Evolutionary conservation across 371 early-diverging fungal genomes (phyloP).

Genomic region (Dinochytrium kinnereticum): DNA sequence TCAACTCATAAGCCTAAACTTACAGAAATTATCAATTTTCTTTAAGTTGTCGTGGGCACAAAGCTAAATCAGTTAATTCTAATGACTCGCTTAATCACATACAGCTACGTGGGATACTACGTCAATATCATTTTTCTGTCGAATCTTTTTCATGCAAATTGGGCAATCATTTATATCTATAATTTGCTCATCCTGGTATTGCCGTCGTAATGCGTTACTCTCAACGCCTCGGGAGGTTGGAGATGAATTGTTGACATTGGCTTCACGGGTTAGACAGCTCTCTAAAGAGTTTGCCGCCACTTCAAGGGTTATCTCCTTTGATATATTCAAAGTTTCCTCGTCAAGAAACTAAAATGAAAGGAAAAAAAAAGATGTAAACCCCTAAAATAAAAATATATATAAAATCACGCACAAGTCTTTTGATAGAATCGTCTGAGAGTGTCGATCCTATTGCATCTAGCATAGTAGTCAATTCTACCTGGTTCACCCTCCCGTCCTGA

Average conservation of each 20-base stretch:
- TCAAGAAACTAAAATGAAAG: conserved; percentile 50
- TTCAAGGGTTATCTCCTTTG: conserved; percentile 66
- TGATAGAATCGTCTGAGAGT: conserved; percentile 70
- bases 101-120: conserved; percentile 81
- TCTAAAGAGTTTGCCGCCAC: conserved; percentile 73
- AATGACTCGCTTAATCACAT: conserved; percentile 66
- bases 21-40: conserved; percentile 35
- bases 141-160: conserved; percentile 70
- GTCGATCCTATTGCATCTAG: conserved; percentile 77
- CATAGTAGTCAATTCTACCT: conserved; percentile 74
- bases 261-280: conserved; percentile 35
- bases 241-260: too few relatives aligned
- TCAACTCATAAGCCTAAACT: not conserved
- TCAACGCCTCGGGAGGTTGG: not conserved
- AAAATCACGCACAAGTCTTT: conserved; percentile 36
- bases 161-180: conserved; percentile 72
- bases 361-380: conserved; percentile 35
- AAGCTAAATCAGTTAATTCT: conserved; percentile 44
- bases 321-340: conserved; percentile 58
- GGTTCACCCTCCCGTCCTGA: conserved; percentile 55
- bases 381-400: not conserved
- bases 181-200: conserved; percentile 62
- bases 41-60: conserved; percentile 38
- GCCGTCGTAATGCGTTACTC: conserved; percentile 13
- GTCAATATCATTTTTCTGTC: conserved; percentile 69